phyloP scores from a whole-genome alignment of 2,329 filamentous ascomycete genomes.

The Paracorniculantispora psalliotae region DNA sequence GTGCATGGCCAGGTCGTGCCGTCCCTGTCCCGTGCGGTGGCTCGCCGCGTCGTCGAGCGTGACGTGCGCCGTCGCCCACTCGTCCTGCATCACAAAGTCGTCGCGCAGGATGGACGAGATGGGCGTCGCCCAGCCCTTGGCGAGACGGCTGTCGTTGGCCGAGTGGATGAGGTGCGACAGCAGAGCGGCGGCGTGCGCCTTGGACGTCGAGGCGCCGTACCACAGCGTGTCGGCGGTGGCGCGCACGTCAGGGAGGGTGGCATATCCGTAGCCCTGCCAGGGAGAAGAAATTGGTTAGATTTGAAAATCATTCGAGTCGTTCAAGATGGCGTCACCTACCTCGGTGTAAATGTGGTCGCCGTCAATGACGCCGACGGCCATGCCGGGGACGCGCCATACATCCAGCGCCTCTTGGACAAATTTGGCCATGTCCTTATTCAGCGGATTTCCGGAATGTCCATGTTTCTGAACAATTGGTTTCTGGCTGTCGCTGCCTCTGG shows the following conservation, averaged over 20 bases:
- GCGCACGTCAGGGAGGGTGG: constrained; percentile 32
- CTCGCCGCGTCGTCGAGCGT: constrained; percentile 51
- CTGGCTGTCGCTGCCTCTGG: not conserved
- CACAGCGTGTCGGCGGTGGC: constrained; percentile 45
- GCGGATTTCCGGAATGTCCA: constrained; percentile 8
- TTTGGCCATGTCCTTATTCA: constrained; percentile 13
- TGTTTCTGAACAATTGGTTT: not conserved
- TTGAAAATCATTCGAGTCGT: not conserved
- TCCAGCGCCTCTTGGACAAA: constrained; percentile 18
- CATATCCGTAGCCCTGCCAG: constrained; percentile 25
- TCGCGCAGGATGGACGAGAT: constrained; percentile 43
- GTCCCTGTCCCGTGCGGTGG: constrained; percentile 47
- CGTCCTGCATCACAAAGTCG: constrained; percentile 47
- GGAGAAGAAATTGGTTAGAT: not conserved
- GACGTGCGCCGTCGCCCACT: constrained; percentile 41
- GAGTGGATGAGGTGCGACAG: constrained; percentile 46
- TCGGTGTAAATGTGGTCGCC: constrained; percentile 36
- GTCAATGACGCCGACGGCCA: constrained; percentile 44
- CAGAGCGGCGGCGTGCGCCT: constrained; percentile 47
- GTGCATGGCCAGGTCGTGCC: constrained; percentile 30
- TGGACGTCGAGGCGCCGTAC: constrained; percentile 52
- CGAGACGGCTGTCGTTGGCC: constrained; percentile 23
- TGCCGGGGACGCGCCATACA: constrained; percentile 43
- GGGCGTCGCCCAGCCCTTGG: constrained; percentile 42
- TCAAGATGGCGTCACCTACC: constrained; percentile 22